Conservation (phyloP, 2,329 filamentous ascomycete genomes). For the Dactylellina drechsleri region DNA sequence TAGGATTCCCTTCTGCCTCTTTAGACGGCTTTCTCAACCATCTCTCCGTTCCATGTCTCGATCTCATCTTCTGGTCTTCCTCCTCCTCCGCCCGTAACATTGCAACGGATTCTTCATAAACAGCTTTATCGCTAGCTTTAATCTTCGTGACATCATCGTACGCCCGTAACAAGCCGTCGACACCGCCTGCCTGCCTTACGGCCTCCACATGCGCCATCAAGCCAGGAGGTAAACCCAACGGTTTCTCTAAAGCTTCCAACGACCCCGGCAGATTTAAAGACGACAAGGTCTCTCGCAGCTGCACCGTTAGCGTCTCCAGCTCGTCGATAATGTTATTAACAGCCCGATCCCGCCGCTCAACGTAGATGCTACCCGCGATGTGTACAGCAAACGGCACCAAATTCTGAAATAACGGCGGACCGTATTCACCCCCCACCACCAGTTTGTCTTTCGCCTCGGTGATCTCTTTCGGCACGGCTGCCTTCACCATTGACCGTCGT, state of each 20-base stretch:
- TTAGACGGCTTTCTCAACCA: conserved; percentile 79
- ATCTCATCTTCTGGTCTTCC: conserved; percentile 80
- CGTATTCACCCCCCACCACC: conserved; percentile 81
- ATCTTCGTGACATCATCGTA: conserved; percentile 91
- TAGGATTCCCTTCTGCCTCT: conserved; percentile 76
- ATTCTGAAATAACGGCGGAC: conserved; percentile 85
- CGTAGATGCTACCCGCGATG: conserved; percentile 93
- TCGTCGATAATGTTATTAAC: conserved; percentile 87
- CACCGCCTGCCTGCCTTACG: conserved; percentile 86
- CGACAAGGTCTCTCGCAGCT: conserved; percentile 79
- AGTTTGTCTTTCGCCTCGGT: conserved; percentile 81
- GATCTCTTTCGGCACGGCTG: conserved; percentile 82
- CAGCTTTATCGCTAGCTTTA: conserved; percentile 78
- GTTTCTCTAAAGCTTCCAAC: conserved; percentile 92
- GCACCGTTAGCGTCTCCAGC: conserved; percentile 81
- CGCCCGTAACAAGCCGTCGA: conserved; percentile 78
- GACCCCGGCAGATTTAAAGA: conserved; percentile 90
- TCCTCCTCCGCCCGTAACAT: conserved; percentile 81
- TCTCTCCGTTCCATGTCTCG: conserved; percentile 84
- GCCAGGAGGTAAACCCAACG: conserved; percentile 84
- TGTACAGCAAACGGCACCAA: conserved; percentile 96
- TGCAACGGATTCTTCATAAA: conserved; percentile 84
- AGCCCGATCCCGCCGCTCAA: conserved; percentile 86
- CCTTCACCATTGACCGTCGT: conserved; percentile 85
- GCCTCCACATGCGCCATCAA: conserved; percentile 92